Evolutionary conservation across 805 yeast species (phyloP).

Genomic region (Jamesozyma gamospora): DNA sequence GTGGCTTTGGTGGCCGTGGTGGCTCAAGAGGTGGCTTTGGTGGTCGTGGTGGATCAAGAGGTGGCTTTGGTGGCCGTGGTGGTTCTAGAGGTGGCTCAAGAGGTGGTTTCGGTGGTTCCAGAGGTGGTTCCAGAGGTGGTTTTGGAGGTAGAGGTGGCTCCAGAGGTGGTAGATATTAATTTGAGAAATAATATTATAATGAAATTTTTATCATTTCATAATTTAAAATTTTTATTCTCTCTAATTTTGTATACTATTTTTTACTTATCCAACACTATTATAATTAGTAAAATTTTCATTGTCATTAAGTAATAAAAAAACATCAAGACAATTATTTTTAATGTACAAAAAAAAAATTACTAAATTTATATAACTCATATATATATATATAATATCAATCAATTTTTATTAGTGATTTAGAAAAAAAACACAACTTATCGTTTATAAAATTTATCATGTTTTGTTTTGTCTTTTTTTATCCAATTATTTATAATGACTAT

Average conservation of each 20-base stretch:
- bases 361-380: too few species aligned
- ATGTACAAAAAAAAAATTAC: too few species aligned
- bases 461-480: too few species aligned
- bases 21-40: slow-evolving; percentile 34
- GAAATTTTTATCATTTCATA: too few species aligned
- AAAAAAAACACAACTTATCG: too few species aligned
- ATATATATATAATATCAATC: too few species aligned
- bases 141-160: slow-evolving; percentile 35
- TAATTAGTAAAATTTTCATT: neutral
- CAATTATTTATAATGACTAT: too few species aligned
- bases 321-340: too few species aligned
- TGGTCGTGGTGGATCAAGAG: slow-evolving; percentile 34
- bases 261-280: neutral
- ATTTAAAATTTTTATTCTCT: too few species aligned
- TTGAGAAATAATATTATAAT: neutral
- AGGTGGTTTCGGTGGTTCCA: slow-evolving; percentile 35
- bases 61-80: slow-evolving; percentile 29
- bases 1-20: slow-evolving; percentile 38
- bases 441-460: too few species aligned
- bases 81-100: slow-evolving; percentile 37
- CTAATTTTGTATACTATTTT: neutral
- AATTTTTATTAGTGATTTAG: too few species aligned
- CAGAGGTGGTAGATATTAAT: slow-evolving; percentile 19
- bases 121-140: slow-evolving; percentile 29
- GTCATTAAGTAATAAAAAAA: too few species aligned